Conservation (phyloP, 2,329 filamentous ascomycete species). For the Aspergillus flavus region DNA sequence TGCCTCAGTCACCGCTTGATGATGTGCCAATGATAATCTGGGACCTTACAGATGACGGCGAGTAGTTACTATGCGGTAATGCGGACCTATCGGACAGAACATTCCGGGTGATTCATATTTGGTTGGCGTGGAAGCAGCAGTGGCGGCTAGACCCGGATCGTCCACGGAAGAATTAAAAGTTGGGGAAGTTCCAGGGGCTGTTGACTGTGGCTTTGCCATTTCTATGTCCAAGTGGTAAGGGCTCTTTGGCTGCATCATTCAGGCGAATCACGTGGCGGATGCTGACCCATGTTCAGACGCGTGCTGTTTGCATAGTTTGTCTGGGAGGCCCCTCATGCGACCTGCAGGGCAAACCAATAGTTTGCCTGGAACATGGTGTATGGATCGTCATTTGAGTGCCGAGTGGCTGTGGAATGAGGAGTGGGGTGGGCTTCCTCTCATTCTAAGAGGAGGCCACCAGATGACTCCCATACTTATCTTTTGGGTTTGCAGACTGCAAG, state of each 20-base stretch:
- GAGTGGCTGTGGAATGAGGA: constrained; percentile 4
- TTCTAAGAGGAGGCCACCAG: neutral
- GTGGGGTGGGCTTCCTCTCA: neutral
- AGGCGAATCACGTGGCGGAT: constrained; percentile 17
- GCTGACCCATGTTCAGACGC: constrained; percentile 10
- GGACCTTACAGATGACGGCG: constrained; percentile 21
- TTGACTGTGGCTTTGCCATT: neutral
- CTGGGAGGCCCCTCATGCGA: constrained; percentile 21
- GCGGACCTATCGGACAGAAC: constrained; percentile 1
- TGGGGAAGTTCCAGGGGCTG: neutral
- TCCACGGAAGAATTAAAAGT: constrained; percentile 4
- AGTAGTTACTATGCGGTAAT: constrained; percentile 9
- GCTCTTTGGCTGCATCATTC: constrained; percentile 12
- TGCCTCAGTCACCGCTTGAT: constrained; percentile 13
- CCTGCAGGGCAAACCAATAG: constrained; percentile 14
- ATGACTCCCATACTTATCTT: neutral
- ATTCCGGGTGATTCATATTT: neutral
- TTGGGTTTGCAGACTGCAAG: constrained; percentile 1
- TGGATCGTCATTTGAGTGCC: neutral
- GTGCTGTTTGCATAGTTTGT: constrained; percentile 16
- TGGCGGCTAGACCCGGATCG: constrained; percentile 7
- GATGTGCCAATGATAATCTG: constrained; percentile 14
- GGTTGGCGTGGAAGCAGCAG: neutral
- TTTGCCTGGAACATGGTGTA: constrained; percentile 1
- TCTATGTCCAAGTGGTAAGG: constrained; percentile 1